Evolutionary conservation across 148 eudicot species (phyloP), one percentile per base, ranked within the genome.

Genomic region (Vaccinium darrowii): DNA sequence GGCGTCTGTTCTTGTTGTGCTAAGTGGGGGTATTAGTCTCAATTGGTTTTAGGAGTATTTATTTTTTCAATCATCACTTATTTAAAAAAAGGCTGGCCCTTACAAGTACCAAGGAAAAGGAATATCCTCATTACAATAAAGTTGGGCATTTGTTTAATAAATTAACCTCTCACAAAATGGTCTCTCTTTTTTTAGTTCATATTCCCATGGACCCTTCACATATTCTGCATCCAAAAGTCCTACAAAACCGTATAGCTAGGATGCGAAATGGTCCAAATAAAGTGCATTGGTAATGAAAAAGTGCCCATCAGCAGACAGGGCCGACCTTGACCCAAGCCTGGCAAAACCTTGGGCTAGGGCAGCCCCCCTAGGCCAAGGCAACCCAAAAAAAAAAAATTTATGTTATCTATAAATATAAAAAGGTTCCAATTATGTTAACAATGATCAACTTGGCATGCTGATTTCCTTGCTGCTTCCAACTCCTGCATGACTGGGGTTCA

Each of bases 211-310:
- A 81, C 81, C 51, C 18, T 7, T 27, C 27, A 27, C 27, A 27
- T 11, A 51, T 7, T 78, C 47, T 12, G 19, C 11, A 36, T 36
- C 39, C 39, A 36, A 36, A 36, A 36, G 39, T 1, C 39, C 18
- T 1, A 21, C 15, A n/a, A 1, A 12, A 21, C 65, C 27, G 2
- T n/a, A 33, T 27, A 27, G 27, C 27, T 82, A 52, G 47, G 51
- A 4, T 72, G 23, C 52, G 54, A 18, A 82, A 82, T 54, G 52
- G 58, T 72, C 84, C 69, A 74, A 74, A 79, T n/a, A 82, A 83
- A 72, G 78, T 78, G 78, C 82, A n/a, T 82, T 86, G 85, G 82
- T 63, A 82, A 82, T 78, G 82, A 65, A 82, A 82, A 78, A 78
- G 57, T 67, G 81, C 77, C 88, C 74, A 57, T n/a, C 83, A 62